Evolutionary conservation across 768 basidiomycete genomes (phyloP), one percentile per base, ranked within the genome.

Genomic region (Serendipita sp.): DNA sequence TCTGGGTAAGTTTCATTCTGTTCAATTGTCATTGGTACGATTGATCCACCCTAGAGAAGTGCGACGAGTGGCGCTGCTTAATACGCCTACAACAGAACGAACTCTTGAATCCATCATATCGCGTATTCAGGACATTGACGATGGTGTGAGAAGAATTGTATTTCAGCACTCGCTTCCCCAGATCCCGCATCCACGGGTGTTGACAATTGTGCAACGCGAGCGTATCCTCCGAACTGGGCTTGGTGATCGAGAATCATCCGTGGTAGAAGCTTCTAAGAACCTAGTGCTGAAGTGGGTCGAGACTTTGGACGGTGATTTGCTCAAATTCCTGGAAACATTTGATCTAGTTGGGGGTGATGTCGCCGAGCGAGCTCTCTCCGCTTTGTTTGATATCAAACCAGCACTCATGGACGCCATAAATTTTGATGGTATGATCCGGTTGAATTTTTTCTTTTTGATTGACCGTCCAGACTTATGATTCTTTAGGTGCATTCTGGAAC

Each of bases 241-340:
- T 2, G 86, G 89, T 0, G 95, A 97, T 74, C 82, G 95, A 32
- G 92, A 96, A 66, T 76, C 79, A 0, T 72, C 75, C 1, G 92
- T 97, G 2, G 79, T 85, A 35, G 75, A 79, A 16, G 90, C 89
- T 0, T 86, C 92, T 0, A 84, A 80, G 1, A 79, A 79, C 1
- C 80, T 96, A 53, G 74, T 97, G 15, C 82, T 79, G 0, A 77
- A 75, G 4, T 98, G 95, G 95, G 78, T 90, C 4, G 84, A 89
- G 48, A 75, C 78, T 5, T 63, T 71, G 35, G 78, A 83, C 7
- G 77, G 78, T 2, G 74, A 74, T 37, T 63, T 84, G 5, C 56
- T 81, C 3, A 75, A 78, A 1, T 77, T 87, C 62, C 73, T 89
- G 0, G 71, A 71, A 24, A 73, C 85, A 63, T 85, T 90, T 65